Evolutionary conservation across 2,329 filamentous ascomycete species (phyloP).

Genomic region (Pseudogymnoascus sp.): DNA sequence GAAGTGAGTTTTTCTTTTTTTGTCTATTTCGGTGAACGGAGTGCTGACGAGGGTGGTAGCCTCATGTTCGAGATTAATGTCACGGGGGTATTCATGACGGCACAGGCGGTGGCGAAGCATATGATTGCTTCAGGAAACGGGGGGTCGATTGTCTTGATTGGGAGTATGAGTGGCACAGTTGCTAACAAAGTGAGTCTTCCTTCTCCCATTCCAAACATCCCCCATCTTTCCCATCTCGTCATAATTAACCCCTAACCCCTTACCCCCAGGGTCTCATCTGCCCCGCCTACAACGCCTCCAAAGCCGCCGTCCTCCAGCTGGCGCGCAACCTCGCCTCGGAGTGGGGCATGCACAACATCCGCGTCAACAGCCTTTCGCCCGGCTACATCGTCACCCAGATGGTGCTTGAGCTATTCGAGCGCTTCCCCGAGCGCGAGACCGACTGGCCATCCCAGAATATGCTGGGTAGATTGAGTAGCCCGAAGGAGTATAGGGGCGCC

Average conservation of each 20-base stretch:
- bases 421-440: conserved; percentile 17
- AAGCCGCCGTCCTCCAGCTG: conserved; percentile 51
- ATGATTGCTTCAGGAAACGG: conserved; percentile 34
- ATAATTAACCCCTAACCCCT: conserved; percentile 15
- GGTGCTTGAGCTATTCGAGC: conserved; percentile 52
- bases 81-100: conserved; percentile 59
- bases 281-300: conserved; percentile 53
- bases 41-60: conserved; percentile 31
- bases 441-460: conserved; percentile 57
- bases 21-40: neutral
- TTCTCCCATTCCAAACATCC: neutral
- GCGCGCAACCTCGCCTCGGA: conserved; percentile 49
- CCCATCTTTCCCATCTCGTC: neutral
- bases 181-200: conserved; percentile 39
- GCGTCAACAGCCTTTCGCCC: conserved; percentile 56
- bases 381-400: conserved; percentile 51
- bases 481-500: conserved; percentile 39
- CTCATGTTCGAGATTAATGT: conserved; percentile 62
- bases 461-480: conserved; percentile 42
- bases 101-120: conserved; percentile 58
- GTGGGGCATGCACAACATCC: conserved; percentile 51
- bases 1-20: neutral
- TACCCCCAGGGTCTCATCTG: conserved; percentile 49
- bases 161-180: conserved; percentile 40
- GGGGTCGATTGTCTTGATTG: conserved; percentile 42